Base-by-base conservation (phyloP, 1,284 basidiomycete species). In the Moniliella sp. region DNA sequence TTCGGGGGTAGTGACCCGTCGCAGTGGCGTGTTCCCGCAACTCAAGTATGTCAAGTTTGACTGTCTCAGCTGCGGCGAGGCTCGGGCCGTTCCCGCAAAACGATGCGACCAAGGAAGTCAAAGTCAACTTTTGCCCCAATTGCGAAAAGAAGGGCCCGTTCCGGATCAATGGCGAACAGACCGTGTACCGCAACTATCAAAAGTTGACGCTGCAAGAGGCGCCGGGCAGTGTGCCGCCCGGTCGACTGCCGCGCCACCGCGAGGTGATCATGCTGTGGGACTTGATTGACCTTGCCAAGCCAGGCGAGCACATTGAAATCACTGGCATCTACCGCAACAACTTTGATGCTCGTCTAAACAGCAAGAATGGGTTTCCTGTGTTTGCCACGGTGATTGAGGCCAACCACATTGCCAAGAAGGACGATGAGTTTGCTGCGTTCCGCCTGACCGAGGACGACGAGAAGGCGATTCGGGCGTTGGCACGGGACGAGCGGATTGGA, bases 41-140 rank as follows among this genome's bases (percentile, higher is more conserved):
- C 68, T 99, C 43, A 97, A 99, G 65, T 93, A 94, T 57, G 86
- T 99, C 64, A 94, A 94, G 61, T 97, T 99, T 52, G 83, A 97
- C 63, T 99, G 91, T 62, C 36, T 57, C 16, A 42, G 34, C 60
- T 99, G 91, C 51, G 78, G 78, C 11, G 77, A 76, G 14, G 8
- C 69, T 97, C 4, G 91, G 91, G 9, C 91, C 91, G 0, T 97
- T 97, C 67, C 88, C 81, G 61, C 91, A 99, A 65, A n/a, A n/a
- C n/a, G 91, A 97, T 62, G 78, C 82, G 2, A 78, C 76, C 30
- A 77, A 76, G 62, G 91, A 97, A 62, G 75, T 97, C 45, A 82
- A 73, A 64, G 78, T 97, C 58, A 79, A 62, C 40, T 57, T 49
- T 45, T 99, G 91, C 59, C 75, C 78, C 0, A 79, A 79, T 49